Evolutionary conservation across 192 early-diverging fungal genomes (phyloP).

Genomic region (Coemansia sp.): DNA sequence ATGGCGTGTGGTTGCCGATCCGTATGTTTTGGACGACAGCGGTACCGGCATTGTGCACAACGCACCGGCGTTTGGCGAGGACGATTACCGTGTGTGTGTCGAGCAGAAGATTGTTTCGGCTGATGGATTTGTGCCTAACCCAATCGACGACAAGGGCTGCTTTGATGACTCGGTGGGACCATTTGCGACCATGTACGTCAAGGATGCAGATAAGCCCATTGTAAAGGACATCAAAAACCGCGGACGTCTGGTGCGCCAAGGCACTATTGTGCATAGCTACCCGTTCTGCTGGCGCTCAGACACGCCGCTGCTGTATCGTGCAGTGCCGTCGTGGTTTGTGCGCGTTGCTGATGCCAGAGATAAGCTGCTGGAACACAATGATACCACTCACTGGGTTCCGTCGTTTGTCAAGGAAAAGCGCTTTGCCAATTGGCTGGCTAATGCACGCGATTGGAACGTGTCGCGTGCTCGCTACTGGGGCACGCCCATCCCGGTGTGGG

Average conservation of each 20-base stretch:
- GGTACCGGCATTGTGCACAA: constrained; percentile 99
- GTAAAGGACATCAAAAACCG: constrained; percentile 84
- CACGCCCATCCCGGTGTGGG: constrained; percentile 99
- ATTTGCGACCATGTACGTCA: constrained; percentile 84
- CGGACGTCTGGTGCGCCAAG: constrained; percentile 86
- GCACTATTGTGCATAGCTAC: constrained; percentile 88
- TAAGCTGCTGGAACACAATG: constrained; percentile 83
- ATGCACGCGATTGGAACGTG: constrained; percentile 96
- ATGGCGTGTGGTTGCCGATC: constrained; percentile 85
- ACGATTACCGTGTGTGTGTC: constrained; percentile 96
- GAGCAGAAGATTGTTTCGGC: constrained; percentile 73
- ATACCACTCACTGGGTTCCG: constrained; percentile 92
- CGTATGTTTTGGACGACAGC: constrained; percentile 86
- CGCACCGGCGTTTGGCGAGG: constrained; percentile 97
- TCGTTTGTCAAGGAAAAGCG: constrained; percentile 95
- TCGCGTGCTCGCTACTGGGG: constrained; percentile 99
- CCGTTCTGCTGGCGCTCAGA: constrained; percentile 99
- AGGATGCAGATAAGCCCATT: constrained; percentile 97
- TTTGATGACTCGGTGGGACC: constrained; percentile 77
- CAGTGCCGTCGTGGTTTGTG: constrained; percentile 97
- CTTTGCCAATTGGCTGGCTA: constrained; percentile 95
- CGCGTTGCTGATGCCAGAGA: constrained; percentile 83
- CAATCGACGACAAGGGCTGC: constrained; percentile 81
- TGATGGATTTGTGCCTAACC: constrained; percentile 86
- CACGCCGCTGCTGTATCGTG: constrained; percentile 95